Conservation (phyloP, 208 protist species). For the Trypanosoma scelopori region DNA sequence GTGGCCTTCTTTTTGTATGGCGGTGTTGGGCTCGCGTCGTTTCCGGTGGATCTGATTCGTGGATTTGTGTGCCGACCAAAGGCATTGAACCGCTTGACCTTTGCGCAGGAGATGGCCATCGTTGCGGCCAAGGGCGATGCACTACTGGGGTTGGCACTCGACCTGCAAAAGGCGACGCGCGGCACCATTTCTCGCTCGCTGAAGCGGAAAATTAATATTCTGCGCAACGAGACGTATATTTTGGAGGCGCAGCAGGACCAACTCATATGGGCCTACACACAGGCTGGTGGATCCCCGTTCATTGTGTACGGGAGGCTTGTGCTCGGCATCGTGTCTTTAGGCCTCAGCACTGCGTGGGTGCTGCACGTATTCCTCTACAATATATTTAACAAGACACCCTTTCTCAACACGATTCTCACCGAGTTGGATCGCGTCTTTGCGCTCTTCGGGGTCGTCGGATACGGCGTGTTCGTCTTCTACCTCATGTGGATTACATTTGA, state of each 20-base stretch:
- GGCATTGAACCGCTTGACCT: slow-evolving; percentile 47
- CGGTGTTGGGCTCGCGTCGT: slow-evolving; percentile 88
- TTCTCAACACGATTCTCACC: slow-evolving; percentile 54
- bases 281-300: slow-evolving; percentile 28
- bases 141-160: slow-evolving; percentile 35
- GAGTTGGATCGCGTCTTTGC: slow-evolving; percentile 50
- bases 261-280: slow-evolving; percentile 29
- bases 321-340: slow-evolving; percentile 31
- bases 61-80: slow-evolving; percentile 58
- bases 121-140: slow-evolving; percentile 36
- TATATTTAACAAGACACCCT: slow-evolving; percentile 33
- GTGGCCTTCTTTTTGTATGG: slow-evolving; percentile 93
- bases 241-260: slow-evolving; percentile 32
- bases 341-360: slow-evolving; percentile 45
- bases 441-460: slow-evolving; percentile 59
- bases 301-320: slow-evolving; percentile 25
- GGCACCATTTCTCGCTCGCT: slow-evolving; percentile 7
- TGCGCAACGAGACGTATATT: slow-evolving; percentile 32
- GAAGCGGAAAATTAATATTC: slow-evolving; percentile 29
- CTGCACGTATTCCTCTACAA: slow-evolving; percentile 69
- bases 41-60: slow-evolving; percentile 88
- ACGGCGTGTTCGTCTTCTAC: slow-evolving; percentile 70
- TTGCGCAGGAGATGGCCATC: slow-evolving; percentile 64
- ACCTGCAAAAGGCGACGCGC: slow-evolving; percentile 8
- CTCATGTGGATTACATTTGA: slow-evolving; percentile 64